phyloP scores from a whole-genome alignment of 768 basidiomycete genomes.

The Pleurotus tuoliensis region DNA sequence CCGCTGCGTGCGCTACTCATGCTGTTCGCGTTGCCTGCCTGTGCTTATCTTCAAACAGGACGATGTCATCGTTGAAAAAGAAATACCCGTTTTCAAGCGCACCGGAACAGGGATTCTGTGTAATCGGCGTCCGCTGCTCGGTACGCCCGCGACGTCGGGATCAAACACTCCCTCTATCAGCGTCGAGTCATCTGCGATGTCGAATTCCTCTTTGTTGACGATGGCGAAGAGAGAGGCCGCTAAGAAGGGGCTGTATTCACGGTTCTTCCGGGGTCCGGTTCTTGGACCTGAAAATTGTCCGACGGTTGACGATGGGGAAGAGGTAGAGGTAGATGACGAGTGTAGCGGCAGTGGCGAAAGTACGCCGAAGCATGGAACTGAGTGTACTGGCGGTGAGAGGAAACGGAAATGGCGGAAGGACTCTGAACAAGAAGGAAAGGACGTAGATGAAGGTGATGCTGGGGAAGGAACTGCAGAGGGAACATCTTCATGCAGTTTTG shows the following conservation, averaged over 20 bases:
- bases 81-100: slow-evolving; percentile 37
- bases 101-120: slow-evolving; percentile 77
- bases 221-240: slow-evolving; percentile 79
- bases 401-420: background rate
- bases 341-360: no score
- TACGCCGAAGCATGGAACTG: background rate
- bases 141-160: slow-evolving; percentile 46
- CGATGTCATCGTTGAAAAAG: slow-evolving; percentile 13
- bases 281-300: slow-evolving; percentile 42
- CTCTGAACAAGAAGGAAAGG: background rate
- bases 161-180: slow-evolving; percentile 32
- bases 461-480: no score
- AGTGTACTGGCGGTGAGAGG: background rate
- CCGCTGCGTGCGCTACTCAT: background rate
- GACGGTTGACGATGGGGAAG: slow-evolving; percentile 12
- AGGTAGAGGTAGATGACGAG: no score
- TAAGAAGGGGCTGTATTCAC: slow-evolving; percentile 67
- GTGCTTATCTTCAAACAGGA: slow-evolving; percentile 11
- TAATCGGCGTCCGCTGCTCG: slow-evolving; percentile 54
- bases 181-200: slow-evolving; percentile 16
- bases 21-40: background rate
- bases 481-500: no score
- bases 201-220: slow-evolving; percentile 50
- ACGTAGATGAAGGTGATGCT: background rate
- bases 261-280: slow-evolving; percentile 77